Conservation (phyloP, 345 rosid species). For the Heritiera fomes region DNA sequence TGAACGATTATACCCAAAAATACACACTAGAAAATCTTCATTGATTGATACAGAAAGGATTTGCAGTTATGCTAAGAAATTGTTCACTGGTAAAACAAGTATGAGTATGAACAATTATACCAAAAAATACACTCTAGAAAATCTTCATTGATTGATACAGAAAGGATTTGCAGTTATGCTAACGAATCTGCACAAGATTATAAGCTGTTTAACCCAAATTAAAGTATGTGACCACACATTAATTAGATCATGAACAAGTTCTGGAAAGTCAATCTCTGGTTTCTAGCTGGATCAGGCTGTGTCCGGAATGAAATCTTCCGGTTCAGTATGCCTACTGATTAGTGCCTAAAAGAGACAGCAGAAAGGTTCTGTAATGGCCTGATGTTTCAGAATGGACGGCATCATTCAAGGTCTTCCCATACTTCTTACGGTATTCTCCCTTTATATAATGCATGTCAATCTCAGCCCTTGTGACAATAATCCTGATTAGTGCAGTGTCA, state of each 20-base stretch:
- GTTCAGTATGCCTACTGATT: constrained; percentile 1
- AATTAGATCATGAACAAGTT: background rate
- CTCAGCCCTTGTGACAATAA: constrained; percentile 55
- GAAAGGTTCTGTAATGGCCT: constrained; percentile 55
- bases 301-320: background rate
- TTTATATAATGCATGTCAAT: constrained; percentile 56
- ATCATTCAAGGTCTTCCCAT: constrained; percentile 46
- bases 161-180: background rate
- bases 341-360: constrained; percentile 57
- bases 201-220: background rate
- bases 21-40: background rate
- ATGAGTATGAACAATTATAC: background rate
- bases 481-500: constrained; percentile 55
- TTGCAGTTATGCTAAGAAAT: background rate
- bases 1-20: background rate
- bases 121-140: background rate
- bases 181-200: background rate
- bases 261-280: background rate
- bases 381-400: constrained; percentile 63
- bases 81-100: background rate
- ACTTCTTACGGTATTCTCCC: constrained; percentile 48
- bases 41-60: background rate
- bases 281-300: background rate
- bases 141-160: background rate
- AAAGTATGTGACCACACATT: background rate